phyloP scores from a whole-genome alignment of 1,284 basidiomycete genomes.

The Butyriboletus appendiculatus region DNA sequence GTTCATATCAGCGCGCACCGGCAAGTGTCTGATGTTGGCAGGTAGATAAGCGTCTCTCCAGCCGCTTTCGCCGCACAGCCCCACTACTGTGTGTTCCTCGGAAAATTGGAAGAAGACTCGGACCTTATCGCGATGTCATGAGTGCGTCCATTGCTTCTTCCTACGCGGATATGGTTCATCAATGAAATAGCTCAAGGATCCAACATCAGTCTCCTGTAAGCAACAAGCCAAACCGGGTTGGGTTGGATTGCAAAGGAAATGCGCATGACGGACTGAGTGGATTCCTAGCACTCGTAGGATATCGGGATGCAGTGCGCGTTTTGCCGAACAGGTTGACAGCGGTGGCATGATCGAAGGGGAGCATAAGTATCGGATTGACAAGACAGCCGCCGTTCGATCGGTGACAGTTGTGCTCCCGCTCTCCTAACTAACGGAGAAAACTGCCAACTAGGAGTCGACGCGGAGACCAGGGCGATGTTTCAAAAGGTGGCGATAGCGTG shows the following conservation, averaged over 20 bases:
- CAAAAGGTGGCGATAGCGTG: neutral
- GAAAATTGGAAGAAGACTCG: constrained; percentile 12
- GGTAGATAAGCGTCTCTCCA: constrained; percentile 18
- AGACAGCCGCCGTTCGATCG: constrained; percentile 8
- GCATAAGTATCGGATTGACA: constrained; percentile 1
- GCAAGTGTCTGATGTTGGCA: constrained; percentile 1
- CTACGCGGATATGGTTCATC: neutral
- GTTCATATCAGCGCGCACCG: constrained; percentile 8
- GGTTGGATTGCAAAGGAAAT: neutral
- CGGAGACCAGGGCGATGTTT: constrained; percentile 4
- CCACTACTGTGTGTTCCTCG: constrained; percentile 15
- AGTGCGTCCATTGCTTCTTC: constrained; percentile 8
- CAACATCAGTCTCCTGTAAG: neutral
- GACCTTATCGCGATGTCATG: constrained; percentile 20
- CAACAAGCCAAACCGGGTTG: neutral
- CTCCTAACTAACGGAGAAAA: neutral
- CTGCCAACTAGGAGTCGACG: constrained; percentile 1
- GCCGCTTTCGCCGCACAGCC: constrained; percentile 9
- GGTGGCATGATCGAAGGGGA: neutral
- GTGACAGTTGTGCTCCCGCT: constrained; percentile 6
- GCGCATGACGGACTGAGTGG: neutral
- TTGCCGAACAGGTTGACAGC: constrained; percentile 1
- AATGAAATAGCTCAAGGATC: constrained; percentile 4
- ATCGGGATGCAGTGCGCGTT: no score
- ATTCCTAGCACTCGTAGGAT: no score